These are phyloP conservation scores for Microbotryomycetes sp. DNA, from an alignment of 1,284 basidiomycete species.

Conservation along the genomic window DNA sequence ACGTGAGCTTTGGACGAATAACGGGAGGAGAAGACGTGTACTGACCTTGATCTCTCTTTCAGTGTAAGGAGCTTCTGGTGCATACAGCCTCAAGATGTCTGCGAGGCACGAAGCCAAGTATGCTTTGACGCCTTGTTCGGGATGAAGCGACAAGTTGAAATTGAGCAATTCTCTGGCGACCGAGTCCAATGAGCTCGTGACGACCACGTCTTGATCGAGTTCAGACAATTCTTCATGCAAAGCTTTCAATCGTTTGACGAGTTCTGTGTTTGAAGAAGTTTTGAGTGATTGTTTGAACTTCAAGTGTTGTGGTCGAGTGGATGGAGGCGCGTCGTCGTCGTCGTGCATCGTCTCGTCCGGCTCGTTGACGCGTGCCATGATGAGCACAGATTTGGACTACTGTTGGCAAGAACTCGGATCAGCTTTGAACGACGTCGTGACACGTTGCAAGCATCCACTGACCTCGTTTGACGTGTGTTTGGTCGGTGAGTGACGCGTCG, in stretches of 20 bases:
- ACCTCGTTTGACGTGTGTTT: no score
- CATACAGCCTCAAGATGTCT: slow-evolving; percentile 86
- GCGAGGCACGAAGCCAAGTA: slow-evolving; percentile 90
- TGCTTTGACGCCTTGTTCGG: slow-evolving; percentile 89
- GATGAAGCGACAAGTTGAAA: slow-evolving; percentile 71
- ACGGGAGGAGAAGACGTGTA: slow-evolving; percentile 4
- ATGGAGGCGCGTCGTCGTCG: not conserved
- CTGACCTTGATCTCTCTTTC: slow-evolving; percentile 62
- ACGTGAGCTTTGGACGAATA: no score
- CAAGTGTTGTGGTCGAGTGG: slow-evolving; percentile 45
- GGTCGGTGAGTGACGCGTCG: no score
- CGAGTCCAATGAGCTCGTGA: slow-evolving; percentile 60
- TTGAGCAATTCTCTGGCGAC: slow-evolving; percentile 74
- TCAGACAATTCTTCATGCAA: slow-evolving; percentile 73
- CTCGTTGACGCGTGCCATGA: not conserved
- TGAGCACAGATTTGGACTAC: no score
- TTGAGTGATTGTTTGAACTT: slow-evolving; percentile 67
- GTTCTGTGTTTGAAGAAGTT: slow-evolving; percentile 54
- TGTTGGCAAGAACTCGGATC: no score
- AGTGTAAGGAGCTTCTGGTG: slow-evolving; percentile 94
- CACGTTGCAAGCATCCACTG: no score
- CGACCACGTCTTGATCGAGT: slow-evolving; percentile 81
- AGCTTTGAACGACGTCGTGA: no score
- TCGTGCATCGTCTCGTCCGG: not conserved
- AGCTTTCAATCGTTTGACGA: slow-evolving; percentile 74